Evolutionary conservation across 2,329 filamentous ascomycete species (phyloP), one percentile per base, ranked within the genome.

Genomic region (Fusarium sp.): DNA sequence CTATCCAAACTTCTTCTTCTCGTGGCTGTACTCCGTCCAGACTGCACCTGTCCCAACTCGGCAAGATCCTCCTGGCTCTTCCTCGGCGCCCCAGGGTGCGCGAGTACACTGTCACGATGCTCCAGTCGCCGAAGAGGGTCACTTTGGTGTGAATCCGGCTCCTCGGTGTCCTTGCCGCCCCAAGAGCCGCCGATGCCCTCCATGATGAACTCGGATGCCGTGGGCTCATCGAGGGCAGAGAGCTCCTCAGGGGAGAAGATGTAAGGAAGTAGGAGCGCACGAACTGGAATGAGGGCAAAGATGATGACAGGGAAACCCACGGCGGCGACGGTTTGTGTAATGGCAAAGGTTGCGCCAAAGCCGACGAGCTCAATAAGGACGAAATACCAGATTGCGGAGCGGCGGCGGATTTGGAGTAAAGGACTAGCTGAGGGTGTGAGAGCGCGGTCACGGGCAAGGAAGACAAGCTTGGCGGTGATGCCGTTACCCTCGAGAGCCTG

Each of bases 231-330:
- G 22, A 94, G 80, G 9, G 85, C 76, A 0, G 80, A 80, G 24
- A 94, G 80, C 77, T 94, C 92, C 45, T 87, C 84, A 0, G 79
- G 74, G 0, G 82, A 83, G 70, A 94, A 90, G 76, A 87, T 84
- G 34, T 80, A 80, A 1, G 91, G 91, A 69, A 94, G 81, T 7
- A 93, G 64, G 62, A 88, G 81, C 3, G 89, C 87, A 10, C 92
- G 85, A 3, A 90, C 79, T 0, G 92, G 92, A 24, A 94, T 89
- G 7, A 94, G 82, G 17, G 88, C 78, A 47, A 94, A 80, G 73
- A 94, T 93, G 67, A 93, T 87, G 36, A 94, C 85, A 10, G 92
- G 92, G 70, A 94, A 95, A 0, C 92, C 92, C 13, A 95, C 92
- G 4, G 92, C 92, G 4, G 92, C 92, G 50, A 94, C 91, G 0